Percentiles rank a stretch among this genome's conserved stretches.
Conservation (phyloP, 495 filamentous ascomycete species). For the Penicillium bialowiezense region DNA sequence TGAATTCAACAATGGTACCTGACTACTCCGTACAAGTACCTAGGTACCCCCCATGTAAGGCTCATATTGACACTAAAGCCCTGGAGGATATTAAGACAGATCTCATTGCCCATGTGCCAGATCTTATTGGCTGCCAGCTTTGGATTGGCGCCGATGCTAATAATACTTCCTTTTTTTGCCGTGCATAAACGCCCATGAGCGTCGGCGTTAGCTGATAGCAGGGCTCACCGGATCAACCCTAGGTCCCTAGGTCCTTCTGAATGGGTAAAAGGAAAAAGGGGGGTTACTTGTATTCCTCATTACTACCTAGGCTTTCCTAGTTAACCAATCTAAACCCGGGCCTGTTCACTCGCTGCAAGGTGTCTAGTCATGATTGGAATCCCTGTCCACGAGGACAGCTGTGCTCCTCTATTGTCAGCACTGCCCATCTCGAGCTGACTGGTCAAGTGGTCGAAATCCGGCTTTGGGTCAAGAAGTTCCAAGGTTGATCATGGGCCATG, state of each 20-base stretch:
- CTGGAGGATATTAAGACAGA: constrained; percentile 13
- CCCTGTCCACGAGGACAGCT: constrained; percentile 21
- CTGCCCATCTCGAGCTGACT: constrained; percentile 9
- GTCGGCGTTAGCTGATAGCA: no score
- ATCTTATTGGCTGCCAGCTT: constrained; percentile 13
- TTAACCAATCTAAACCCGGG: constrained; percentile 12
- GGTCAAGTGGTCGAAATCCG: constrained; percentile 3
- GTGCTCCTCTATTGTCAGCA: neutral
- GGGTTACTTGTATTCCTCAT: no score
- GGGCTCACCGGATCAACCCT: neutral
- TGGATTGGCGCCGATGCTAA: constrained; percentile 24
- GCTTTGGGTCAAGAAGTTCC: no score
- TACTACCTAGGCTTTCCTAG: constrained; percentile 9
- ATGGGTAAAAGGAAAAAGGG: no score
- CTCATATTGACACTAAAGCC: constrained; percentile 16
- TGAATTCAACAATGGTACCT: no score
- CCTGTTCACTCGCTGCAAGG: constrained; percentile 22
- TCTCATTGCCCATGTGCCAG: constrained; percentile 8
- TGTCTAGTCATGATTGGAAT: constrained; percentile 30
- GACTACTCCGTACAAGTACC: no score
- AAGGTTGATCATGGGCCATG: no score
- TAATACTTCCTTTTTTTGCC: constrained; percentile 2
- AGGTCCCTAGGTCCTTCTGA: no score
- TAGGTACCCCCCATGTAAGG: no score
- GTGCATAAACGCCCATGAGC: no score